Conservation (phyloP, 805 yeast genomes). For the Ogataea pini region DNA sequence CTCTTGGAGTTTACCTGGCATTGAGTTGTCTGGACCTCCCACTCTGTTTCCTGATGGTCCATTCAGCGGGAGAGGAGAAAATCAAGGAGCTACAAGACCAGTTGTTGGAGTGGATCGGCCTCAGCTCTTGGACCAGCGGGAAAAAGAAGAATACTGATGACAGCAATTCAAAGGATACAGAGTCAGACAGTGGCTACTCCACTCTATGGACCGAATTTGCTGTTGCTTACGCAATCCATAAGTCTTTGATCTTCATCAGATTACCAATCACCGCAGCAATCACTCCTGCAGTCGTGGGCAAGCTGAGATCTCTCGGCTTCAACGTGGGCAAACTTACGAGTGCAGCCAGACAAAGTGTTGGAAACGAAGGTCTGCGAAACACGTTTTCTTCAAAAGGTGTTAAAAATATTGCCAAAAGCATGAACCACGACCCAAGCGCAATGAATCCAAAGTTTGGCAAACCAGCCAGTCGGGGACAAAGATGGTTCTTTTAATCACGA, state of each 20-base stretch:
- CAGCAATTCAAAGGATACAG: background rate
- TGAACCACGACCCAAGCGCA: slow-evolving; percentile 40
- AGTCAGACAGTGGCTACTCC: slow-evolving; percentile 25
- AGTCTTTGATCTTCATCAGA: slow-evolving; percentile 78
- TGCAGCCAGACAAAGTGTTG: slow-evolving; percentile 28
- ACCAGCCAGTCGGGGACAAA: slow-evolving; percentile 50
- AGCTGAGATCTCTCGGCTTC: slow-evolving; percentile 76
- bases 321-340: slow-evolving; percentile 60
- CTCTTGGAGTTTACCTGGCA: slow-evolving; percentile 78
- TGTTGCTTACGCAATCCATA: slow-evolving; percentile 92
- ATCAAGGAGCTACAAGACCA: slow-evolving; percentile 66
- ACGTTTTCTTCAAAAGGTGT: slow-evolving; percentile 29
- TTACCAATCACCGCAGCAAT: slow-evolving; percentile 90
- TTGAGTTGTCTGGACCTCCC: slow-evolving; percentile 81
- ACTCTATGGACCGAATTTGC: slow-evolving; percentile 79
- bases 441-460: slow-evolving; percentile 52
- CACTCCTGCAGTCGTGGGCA: slow-evolving; percentile 74
- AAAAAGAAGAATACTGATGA: slow-evolving; percentile 14
- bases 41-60: slow-evolving; percentile 77
- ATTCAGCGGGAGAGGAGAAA: slow-evolving; percentile 81
- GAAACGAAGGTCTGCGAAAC: slow-evolving; percentile 29
- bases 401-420: slow-evolving; percentile 24
- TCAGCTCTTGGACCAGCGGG: slow-evolving; percentile 39
- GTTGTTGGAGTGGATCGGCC: slow-evolving; percentile 63
- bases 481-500: slow-evolving; percentile 54